Evolutionary conservation across 1,139 yeast species (phyloP), one percentile per base, ranked within the genome.

Genomic region (Geotrichum klebahnii): DNA sequence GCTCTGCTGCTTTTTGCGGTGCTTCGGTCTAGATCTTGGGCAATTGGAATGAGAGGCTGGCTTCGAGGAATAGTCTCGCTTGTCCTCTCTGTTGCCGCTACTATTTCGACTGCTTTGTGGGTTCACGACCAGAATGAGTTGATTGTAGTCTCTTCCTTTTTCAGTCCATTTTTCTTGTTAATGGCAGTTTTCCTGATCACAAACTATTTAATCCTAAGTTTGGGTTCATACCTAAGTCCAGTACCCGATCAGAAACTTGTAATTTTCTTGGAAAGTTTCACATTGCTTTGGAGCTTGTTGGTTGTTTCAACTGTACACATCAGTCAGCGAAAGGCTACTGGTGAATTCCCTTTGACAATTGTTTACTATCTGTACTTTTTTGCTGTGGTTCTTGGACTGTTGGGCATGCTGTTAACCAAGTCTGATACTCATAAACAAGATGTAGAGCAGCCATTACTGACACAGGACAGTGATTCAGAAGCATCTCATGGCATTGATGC

Each of bases 181-280:
- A 55, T 71, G 0, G 62, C 76, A 0, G 62, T 73, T 6, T 79
- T 81, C 57, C 57, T 82, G 35, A 63, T 85, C 28, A 53, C 74
- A 43, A 83, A 82, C 60, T 84, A 82, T 60, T 40, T 76, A 2
- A 53, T 83, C 22, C 69, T 85, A 58, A 80, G 82, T 28, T 56
- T 77, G 14, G 74, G 79, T 53, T 73, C 75, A 46, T 69, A 72
- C 53, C 61, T 76, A 41, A 75, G 77, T 58, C 81, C 84, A 6
- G 78, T 81, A 29, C 84, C 81, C 58, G 94, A 81, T 62, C 88
- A 84, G 60, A 88, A 87, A 64, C 74, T 86, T 54, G 71, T 84
- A 37, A 73, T 79, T 1, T 71, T 84, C n/a, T 61, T 84, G 29
- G 83, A 84, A 64, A 65, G 79, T 10, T 75, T 82, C 19, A 63